These are phyloP conservation scores for Austropuccinia psidii DNA, from an alignment of 1,284 basidiomycete genomes.

Conservation along the genomic window DNA sequence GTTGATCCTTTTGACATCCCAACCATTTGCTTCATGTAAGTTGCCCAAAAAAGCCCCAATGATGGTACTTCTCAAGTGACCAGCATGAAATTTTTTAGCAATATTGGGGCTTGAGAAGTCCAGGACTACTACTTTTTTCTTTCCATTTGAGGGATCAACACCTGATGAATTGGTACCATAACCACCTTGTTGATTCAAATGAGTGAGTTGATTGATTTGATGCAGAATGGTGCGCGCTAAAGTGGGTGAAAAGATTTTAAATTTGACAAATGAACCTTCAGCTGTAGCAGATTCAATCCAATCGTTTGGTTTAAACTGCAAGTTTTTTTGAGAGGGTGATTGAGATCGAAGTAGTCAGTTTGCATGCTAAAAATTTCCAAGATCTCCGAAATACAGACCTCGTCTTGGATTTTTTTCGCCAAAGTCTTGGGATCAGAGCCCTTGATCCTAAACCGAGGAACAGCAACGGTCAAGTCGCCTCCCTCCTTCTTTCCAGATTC, in stretches of 20 bases:
- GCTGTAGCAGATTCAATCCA: slow-evolving; percentile 59
- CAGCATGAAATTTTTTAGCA: slow-evolving; percentile 97
- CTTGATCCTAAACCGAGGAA: slow-evolving; percentile 74
- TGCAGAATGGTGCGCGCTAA: slow-evolving; percentile 69
- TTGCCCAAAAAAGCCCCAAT: slow-evolving; percentile 91
- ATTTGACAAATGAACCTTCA: slow-evolving; percentile 74
- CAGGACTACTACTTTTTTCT: slow-evolving; percentile 68
- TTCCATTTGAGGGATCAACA: slow-evolving; percentile 34
- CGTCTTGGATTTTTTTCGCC: slow-evolving; percentile 63
- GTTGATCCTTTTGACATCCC: slow-evolving; percentile 84
- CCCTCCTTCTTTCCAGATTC: slow-evolving; percentile 84
- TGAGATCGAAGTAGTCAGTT: background rate
- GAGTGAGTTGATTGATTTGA: slow-evolving; percentile 69
- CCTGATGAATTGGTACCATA: slow-evolving; percentile 35
- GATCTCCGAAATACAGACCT: slow-evolving; percentile 55
- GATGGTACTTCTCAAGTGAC: slow-evolving; percentile 92
- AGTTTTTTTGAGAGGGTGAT: background rate
- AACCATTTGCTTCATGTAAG: slow-evolving; percentile 84
- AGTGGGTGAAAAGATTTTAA: slow-evolving; percentile 62
- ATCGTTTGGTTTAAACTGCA: slow-evolving; percentile 51
- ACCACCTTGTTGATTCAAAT: slow-evolving; percentile 46
- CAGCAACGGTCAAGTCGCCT: slow-evolving; percentile 76
- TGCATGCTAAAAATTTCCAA: background rate
- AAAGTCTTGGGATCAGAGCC: slow-evolving; percentile 73
- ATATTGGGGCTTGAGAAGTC: slow-evolving; percentile 97